Conservation (phyloP, 164 flowering plant genomes). For the Saururus chinensis region DNA sequence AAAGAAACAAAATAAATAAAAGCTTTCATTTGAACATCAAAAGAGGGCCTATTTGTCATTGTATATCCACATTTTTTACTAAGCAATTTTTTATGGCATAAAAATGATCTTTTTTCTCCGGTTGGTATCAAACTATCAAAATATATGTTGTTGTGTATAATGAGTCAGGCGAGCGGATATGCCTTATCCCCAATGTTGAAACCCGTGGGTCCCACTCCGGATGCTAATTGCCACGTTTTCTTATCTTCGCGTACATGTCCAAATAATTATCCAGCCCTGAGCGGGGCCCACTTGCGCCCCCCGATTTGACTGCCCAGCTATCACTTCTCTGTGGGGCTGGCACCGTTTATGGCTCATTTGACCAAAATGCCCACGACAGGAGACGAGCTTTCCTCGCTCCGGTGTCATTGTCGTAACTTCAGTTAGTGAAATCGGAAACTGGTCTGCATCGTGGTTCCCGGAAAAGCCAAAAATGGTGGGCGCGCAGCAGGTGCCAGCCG, state of each 20-base stretch:
- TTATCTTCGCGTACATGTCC: slow-evolving; percentile 1
- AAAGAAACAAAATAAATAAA: no score
- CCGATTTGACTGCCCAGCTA: slow-evolving; percentile 1
- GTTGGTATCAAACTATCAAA: background rate
- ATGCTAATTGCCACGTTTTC: background rate
- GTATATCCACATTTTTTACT: no score
- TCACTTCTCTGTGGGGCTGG: background rate
- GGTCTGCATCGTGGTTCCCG: no score
- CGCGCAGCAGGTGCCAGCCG: no score
- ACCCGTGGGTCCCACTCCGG: slow-evolving; percentile 2
- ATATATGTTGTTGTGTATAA: background rate
- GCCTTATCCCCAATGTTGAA: slow-evolving; percentile 4
- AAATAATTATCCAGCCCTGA: background rate
- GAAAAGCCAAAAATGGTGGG: background rate
- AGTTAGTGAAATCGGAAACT: no score
- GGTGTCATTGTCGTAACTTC: background rate
- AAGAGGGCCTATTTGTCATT: no score
- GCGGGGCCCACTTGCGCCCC: background rate
- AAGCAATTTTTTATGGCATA: no score
- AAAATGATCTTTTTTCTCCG: no score
- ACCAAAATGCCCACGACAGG: background rate
- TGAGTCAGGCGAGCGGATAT: background rate
- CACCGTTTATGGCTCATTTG: background rate
- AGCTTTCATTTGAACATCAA: no score
- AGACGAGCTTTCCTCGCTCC: background rate